Conservation (phyloP, 2,329 filamentous ascomycete genomes). For the Colletotrichum tanaceti region DNA sequence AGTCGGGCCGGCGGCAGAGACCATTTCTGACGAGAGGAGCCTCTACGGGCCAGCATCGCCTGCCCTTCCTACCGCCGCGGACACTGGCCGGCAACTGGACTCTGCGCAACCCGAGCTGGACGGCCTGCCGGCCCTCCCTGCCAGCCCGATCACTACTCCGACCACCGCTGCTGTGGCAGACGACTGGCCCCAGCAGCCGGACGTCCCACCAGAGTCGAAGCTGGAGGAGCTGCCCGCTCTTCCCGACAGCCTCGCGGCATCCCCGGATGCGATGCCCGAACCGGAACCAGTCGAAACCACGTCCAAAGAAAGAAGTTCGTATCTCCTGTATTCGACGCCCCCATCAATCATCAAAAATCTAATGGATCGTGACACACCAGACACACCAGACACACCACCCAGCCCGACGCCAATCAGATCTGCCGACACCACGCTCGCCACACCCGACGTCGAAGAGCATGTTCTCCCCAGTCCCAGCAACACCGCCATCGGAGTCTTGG, state of each 20-base stretch:
- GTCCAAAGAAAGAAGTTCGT: constrained; percentile 57
- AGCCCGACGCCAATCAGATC: constrained; percentile 46
- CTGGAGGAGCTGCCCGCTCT: constrained; percentile 33
- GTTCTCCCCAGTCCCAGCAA: constrained; percentile 11
- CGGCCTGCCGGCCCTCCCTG: constrained; percentile 37
- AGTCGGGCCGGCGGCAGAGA: background rate
- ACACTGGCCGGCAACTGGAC: background rate
- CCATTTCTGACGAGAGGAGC: background rate
- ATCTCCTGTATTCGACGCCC: constrained; percentile 55
- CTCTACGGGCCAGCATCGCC: constrained; percentile 4
- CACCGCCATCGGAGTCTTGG: constrained; percentile 7
- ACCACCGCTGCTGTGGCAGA: background rate
- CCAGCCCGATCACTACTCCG: constrained; percentile 36
- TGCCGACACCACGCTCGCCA: constrained; percentile 30
- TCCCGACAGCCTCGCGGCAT: constrained; percentile 17
- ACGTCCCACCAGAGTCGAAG: constrained; percentile 5
- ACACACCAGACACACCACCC: constrained; percentile 42
- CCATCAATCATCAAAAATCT: constrained; percentile 48
- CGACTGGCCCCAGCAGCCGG: background rate
- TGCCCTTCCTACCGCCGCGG: constrained; percentile 6
- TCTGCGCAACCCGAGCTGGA: constrained; percentile 8
- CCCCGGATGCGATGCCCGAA: constrained; percentile 48
- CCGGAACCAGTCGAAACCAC: constrained; percentile 55
- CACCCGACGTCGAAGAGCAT: constrained; percentile 47
- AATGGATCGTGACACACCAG: constrained; percentile 42